Evolutionary conservation across 495 filamentous ascomycete species (phyloP).

Genomic region (Hyaloscypha variabilis): DNA sequence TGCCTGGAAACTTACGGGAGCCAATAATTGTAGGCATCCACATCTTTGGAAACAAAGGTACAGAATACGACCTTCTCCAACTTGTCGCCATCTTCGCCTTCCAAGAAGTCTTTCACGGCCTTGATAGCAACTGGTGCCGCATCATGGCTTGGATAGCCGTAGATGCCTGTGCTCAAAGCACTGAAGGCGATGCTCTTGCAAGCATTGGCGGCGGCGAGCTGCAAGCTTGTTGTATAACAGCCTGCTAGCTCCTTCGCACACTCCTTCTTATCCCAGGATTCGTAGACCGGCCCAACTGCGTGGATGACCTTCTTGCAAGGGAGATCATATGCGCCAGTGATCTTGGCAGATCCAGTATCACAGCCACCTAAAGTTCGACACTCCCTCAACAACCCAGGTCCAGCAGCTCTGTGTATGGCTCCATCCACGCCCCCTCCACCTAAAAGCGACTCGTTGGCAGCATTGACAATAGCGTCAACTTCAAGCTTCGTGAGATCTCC

Average conservation of each 20-base stretch:
- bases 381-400: conserved; percentile 64
- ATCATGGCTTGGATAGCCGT: conserved; percentile 77
- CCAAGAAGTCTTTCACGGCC: conserved; percentile 73
- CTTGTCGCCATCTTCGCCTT: conserved; percentile 52
- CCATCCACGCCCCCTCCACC: conserved; percentile 89
- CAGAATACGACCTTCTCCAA: conserved; percentile 81
- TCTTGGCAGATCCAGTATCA: conserved; percentile 78
- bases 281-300: conserved; percentile 87
- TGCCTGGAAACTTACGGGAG: conserved; percentile 66
- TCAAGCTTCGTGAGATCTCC: conserved; percentile 82
- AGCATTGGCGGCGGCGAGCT: conserved; percentile 67
- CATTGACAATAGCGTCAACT: conserved; percentile 89
- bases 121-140: conserved; percentile 70
- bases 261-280: conserved; percentile 30
- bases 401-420: conserved; percentile 86
- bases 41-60: conserved; percentile 78
- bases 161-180: conserved; percentile 84
- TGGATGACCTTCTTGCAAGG: conserved; percentile 83
- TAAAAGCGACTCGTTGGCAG: conserved; percentile 77
- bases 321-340: conserved; percentile 75
- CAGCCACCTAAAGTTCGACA: conserved; percentile 73
- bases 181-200: conserved; percentile 79
- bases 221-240: conserved; percentile 77
- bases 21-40: conserved; percentile 64
- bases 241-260: conserved; percentile 52